Conservation (phyloP, 495 filamentous ascomycete species). For the Corynascus novoguineensis region DNA sequence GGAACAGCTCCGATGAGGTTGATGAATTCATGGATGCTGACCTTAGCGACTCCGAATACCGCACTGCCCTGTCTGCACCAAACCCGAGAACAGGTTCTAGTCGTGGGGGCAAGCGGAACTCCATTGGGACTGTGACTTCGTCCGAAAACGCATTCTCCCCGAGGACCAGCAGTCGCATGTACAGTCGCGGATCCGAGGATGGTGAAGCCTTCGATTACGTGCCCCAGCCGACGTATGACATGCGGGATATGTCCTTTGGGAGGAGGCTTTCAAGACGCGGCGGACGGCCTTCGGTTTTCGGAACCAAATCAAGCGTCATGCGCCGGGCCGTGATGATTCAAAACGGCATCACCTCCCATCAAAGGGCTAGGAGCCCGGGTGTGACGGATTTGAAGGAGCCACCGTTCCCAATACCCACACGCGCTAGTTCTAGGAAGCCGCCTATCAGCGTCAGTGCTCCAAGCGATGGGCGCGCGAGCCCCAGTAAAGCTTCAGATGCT, state of each 20-base stretch:
- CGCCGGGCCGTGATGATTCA: constrained; percentile 66
- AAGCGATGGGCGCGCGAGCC: constrained; percentile 72
- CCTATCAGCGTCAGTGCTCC: constrained; percentile 58
- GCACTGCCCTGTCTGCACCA: constrained; percentile 60
- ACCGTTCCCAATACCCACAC: constrained; percentile 85
- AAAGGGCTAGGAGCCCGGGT: constrained; percentile 71
- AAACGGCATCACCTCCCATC: constrained; percentile 67
- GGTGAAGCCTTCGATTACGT: constrained; percentile 27
- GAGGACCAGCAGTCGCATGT: constrained; percentile 19
- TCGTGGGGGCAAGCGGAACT: constrained; percentile 35
- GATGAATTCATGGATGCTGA: constrained; percentile 56
- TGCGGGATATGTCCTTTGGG: constrained; percentile 27
- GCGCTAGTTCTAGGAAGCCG: constrained; percentile 78
- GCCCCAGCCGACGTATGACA: constrained; percentile 21
- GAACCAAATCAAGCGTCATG: constrained; percentile 42
- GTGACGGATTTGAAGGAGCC: constrained; percentile 58
- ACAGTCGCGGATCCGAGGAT: constrained; percentile 23
- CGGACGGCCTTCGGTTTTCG: constrained; percentile 29
- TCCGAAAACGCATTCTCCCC: constrained; percentile 31
- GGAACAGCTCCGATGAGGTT: constrained; percentile 51
- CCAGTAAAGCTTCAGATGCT: constrained; percentile 49
- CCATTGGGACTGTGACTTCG: constrained; percentile 24
- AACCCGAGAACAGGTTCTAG: constrained; percentile 34
- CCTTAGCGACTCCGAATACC: constrained; percentile 59
- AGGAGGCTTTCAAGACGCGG: constrained; percentile 31